Conservation (phyloP, 192 early-diverging fungal genomes). For the Entomortierella chlamydospora region DNA sequence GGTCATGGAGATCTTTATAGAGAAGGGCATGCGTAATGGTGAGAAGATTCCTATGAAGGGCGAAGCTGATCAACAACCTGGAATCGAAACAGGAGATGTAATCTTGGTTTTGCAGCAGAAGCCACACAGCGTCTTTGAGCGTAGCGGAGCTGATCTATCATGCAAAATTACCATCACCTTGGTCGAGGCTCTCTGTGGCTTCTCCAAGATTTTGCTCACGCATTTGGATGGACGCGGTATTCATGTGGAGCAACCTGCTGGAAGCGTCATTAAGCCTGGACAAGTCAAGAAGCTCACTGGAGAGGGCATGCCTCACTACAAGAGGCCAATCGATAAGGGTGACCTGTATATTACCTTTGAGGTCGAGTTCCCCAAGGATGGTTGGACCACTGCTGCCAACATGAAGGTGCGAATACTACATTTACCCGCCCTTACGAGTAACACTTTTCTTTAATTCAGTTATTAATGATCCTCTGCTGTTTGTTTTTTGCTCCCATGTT, state of each 20-base stretch:
- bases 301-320: conserved; percentile 94
- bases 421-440: too few species aligned
- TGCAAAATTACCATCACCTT: conserved; percentile 85
- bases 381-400: conserved; percentile 53
- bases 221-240: conserved; percentile 93
- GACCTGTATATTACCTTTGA: conserved; percentile 90
- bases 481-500: neutral
- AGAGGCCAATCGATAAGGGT: conserved; percentile 79
- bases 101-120: conserved; percentile 92
- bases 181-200: conserved; percentile 93
- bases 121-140: conserved; percentile 81
- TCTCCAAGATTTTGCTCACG: conserved; percentile 78
- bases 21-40: conserved; percentile 93
- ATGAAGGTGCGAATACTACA: conserved; percentile 36
- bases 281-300: conserved; percentile 84
- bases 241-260: conserved; percentile 84
- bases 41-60: conserved; percentile 92
- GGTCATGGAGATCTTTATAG: conserved; percentile 90
- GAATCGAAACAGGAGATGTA: conserved; percentile 90
- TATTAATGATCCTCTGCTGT: too few species aligned
- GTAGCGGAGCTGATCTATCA: conserved; percentile 85
- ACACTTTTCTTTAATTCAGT: neutral
- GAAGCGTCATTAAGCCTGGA: conserved; percentile 88
- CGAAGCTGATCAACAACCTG: conserved; percentile 96
- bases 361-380: conserved; percentile 83